phyloP scores from a whole-genome alignment of 495 filamentous ascomycete species.

The Durotheca rogersii region DNA sequence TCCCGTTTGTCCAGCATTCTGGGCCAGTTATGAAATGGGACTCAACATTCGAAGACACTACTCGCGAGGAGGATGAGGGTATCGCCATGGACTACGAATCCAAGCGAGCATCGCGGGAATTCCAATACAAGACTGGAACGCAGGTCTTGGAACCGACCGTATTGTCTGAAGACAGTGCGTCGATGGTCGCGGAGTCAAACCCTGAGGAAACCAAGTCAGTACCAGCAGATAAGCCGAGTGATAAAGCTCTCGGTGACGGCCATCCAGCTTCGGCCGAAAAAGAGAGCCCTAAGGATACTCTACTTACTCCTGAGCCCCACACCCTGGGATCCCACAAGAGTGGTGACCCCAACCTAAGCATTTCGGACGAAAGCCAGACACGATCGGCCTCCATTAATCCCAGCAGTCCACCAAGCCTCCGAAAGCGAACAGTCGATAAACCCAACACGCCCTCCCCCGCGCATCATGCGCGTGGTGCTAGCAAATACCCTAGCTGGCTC shows the following conservation, averaged over 20 bases:
- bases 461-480: background rate
- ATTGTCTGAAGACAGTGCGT: background rate
- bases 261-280: background rate
- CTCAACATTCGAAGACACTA: constrained; percentile 8
- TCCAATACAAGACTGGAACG: background rate
- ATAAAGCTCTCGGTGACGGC: background rate
- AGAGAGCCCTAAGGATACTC: constrained; percentile 2
- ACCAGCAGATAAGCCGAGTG: background rate
- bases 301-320: background rate
- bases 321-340: constrained; percentile 8
- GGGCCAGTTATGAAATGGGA: constrained; percentile 20
- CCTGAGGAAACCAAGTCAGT: background rate
- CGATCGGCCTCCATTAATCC: constrained; percentile 6
- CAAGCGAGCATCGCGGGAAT: background rate
- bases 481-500: constrained; percentile 17
- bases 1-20: constrained; percentile 20
- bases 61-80: constrained; percentile 28
- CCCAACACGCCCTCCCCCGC: constrained; percentile 6
- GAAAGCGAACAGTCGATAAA: constrained; percentile 11
- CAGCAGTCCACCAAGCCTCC: constrained; percentile 7
- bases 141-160: background rate
- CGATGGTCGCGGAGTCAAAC: background rate
- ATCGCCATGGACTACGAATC: constrained; percentile 28
- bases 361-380: background rate
- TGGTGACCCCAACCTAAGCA: constrained; percentile 13